phyloP scores from a whole-genome alignment of 768 basidiomycete genomes.

The Strobilomyces confusus region DNA sequence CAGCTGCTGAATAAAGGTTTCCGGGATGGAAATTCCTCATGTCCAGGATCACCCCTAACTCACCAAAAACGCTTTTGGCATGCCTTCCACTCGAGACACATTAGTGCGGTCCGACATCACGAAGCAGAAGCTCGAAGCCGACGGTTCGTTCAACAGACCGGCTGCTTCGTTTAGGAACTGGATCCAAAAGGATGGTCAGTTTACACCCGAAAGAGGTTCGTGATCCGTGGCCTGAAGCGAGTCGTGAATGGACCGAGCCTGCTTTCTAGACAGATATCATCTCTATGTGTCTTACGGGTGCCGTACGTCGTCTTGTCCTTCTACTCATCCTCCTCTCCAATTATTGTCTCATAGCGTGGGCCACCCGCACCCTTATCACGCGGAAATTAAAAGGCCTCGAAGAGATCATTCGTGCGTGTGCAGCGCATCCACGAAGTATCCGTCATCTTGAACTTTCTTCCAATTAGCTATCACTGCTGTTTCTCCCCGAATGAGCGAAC shows the following conservation, averaged over 20 bases:
- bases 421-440: background rate
- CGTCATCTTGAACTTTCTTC: background rate
- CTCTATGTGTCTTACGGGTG: constrained; percentile 88
- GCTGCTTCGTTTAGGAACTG: constrained; percentile 50
- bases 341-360: constrained; percentile 68
- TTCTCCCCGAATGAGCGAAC: constrained; percentile 77
- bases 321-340: no score
- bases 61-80: background rate
- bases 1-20: no score
- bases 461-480: constrained; percentile 69
- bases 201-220: constrained; percentile 73
- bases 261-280: constrained; percentile 73
- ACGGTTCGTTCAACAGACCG: constrained; percentile 66
- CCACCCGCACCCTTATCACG: constrained; percentile 83
- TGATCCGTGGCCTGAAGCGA: background rate
- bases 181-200: constrained; percentile 55
- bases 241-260: background rate
- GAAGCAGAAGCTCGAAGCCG: constrained; percentile 17
- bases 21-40: no score
- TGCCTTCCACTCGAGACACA: background rate
- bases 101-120: background rate
- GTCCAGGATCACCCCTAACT: no score
- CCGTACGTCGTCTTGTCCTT: constrained; percentile 45
- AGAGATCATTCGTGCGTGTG: constrained; percentile 64
- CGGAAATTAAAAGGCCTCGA: constrained; percentile 92